A percentile compares a stretch with the other conserved stretches of the same genome.
Evolutionary conservation across 768 basidiomycete species (phyloP).

Genomic region (Serpula lacrymans): DNA sequence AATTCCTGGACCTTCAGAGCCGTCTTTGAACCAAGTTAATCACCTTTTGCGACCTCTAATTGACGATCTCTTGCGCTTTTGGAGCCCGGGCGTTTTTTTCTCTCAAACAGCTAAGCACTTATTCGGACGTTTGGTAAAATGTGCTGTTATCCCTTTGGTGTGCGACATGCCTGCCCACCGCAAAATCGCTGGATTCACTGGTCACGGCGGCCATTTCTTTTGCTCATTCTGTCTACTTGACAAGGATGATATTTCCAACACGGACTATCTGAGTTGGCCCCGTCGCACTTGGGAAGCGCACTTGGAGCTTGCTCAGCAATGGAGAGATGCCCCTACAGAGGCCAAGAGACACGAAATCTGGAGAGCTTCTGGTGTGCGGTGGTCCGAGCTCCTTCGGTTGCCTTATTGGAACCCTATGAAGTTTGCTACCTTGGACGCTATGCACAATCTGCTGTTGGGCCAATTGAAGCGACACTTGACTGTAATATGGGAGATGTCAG

Average conservation of each 20-base stretch:
- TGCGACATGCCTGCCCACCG: constrained; percentile 27
- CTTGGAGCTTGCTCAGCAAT: constrained; percentile 8
- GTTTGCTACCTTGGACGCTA: constrained; percentile 29
- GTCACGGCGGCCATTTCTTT: too few species aligned
- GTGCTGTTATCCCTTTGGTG: constrained; percentile 29
- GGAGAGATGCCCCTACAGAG: not conserved
- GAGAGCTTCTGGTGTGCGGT: constrained; percentile 19
- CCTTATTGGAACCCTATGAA: constrained; percentile 31
- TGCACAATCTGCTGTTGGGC: constrained; percentile 33
- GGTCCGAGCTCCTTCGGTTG: constrained; percentile 25
- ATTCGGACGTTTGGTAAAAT: constrained; percentile 22
- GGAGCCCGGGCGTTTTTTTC: constrained; percentile 26
- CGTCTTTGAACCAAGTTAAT: constrained; percentile 31
- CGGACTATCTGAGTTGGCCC: constrained; percentile 15
- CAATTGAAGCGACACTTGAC: constrained; percentile 22
- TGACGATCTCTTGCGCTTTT: constrained; percentile 32
- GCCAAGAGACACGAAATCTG: constrained; percentile 13
- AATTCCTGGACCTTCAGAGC: constrained; percentile 39
- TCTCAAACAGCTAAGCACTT: constrained; percentile 17
- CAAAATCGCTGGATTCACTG: constrained; percentile 13
- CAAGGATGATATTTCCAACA: constrained; percentile 14
- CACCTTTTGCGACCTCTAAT: constrained; percentile 32
- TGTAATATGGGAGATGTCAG: constrained; percentile 15
- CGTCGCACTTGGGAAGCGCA: constrained; percentile 7
- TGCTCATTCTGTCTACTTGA: constrained; percentile 19